These are phyloP conservation scores for Fusarium succisae DNA, from an alignment of 2,329 filamentous ascomycete species.

Conservation along the genomic window DNA sequence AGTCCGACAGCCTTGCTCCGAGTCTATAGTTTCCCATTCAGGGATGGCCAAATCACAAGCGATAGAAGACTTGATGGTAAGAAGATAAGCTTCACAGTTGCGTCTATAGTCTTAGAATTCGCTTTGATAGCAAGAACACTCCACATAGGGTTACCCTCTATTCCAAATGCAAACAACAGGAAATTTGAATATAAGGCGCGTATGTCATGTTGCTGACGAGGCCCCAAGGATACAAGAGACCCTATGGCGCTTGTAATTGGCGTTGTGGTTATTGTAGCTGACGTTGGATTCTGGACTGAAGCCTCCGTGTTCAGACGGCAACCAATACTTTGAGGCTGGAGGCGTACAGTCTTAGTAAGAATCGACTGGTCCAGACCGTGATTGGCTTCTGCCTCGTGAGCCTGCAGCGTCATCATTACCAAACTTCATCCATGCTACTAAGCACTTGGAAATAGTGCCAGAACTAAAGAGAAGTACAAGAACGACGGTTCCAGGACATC, in stretches of 20 bases:
- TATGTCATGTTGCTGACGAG: rapidly evolving
- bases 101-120: rapidly evolving
- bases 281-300: background rate
- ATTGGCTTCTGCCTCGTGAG: background rate
- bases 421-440: background rate
- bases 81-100: background rate
- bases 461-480: background rate
- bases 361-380: background rate
- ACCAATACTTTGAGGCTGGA: background rate
- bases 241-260: too few species aligned
- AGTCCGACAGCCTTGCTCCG: background rate
- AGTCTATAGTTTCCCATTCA: background rate
- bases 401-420: conserved; percentile 13
- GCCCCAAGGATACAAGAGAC: background rate
- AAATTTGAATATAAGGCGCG: rapidly evolving
- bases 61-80: too few species aligned
- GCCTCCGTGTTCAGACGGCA: background rate
- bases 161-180: rapidly evolving
- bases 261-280: rapidly evolving
- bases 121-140: rapidly evolving
- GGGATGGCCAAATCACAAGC: background rate
- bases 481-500: background rate
- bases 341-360: background rate
- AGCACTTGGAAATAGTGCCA: background rate
- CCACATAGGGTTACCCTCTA: rapidly evolving